These are phyloP conservation scores for Phytomonas francai DNA, from an alignment of 208 protist genomes.

Conservation along the genomic window DNA sequence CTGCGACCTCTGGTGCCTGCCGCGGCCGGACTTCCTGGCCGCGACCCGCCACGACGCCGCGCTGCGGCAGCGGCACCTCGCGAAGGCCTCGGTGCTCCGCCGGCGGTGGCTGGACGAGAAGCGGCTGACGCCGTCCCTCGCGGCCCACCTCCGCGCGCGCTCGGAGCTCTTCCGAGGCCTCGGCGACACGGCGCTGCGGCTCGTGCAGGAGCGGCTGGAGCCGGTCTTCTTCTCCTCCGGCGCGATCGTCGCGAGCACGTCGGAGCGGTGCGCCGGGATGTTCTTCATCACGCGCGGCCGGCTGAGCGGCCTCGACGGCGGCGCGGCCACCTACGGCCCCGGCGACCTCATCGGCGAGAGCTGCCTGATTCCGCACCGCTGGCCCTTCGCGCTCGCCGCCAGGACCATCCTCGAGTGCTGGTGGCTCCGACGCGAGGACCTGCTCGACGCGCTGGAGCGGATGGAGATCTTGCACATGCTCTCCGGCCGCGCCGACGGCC, in stretches of 20 bases:
- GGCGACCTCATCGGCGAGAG: constrained; percentile 73
- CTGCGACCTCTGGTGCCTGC: constrained; percentile 81
- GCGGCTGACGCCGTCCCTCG: constrained; percentile 54
- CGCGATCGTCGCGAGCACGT: constrained; percentile 63
- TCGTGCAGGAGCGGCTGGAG: constrained; percentile 79
- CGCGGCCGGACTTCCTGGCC: constrained; percentile 41
- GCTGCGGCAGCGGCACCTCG: constrained; percentile 42
- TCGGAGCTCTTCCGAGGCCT: constrained; percentile 56
- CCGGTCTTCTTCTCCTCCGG: constrained; percentile 72
- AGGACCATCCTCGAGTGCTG: constrained; percentile 86
- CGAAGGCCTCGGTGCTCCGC: constrained; percentile 74
- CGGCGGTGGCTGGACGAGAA: constrained; percentile 82
- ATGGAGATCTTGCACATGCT: constrained; percentile 55
- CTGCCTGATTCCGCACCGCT: constrained; percentile 74
- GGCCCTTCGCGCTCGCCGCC: constrained; percentile 64
- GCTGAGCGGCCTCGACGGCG: constrained; percentile 48
- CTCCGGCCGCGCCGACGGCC: constrained; percentile 59
- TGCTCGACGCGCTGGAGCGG: constrained; percentile 54
- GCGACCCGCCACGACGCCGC: constrained; percentile 64
- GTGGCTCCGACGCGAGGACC: constrained; percentile 44
- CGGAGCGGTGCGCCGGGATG: constrained; percentile 53
- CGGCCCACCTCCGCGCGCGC: constrained; percentile 49
- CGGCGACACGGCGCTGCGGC: constrained; percentile 52
- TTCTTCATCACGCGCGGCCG: constrained; percentile 68
- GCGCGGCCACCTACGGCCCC: constrained; percentile 57